Evolutionary conservation across 352 stramenopile genomes (phyloP), one percentile per base, ranked within the genome.

Genomic region (Pythium periplocum): DNA sequence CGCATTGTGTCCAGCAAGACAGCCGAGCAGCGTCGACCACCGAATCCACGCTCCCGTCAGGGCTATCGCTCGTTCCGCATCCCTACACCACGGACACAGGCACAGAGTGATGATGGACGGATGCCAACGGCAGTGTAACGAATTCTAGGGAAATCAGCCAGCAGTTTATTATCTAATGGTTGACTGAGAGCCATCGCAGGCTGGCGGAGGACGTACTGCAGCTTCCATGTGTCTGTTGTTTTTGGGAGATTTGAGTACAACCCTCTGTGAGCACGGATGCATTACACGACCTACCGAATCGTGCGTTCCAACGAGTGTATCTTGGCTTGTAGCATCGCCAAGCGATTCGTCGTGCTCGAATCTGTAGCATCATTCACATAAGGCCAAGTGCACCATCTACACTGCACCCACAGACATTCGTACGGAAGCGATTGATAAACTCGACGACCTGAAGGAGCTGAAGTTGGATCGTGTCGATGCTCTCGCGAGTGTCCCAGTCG

Each of bases 381-480:
- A 32, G 17, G 0, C 17, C 17, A 26, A 26, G 17, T 26, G 17
- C 17, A 26, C 17, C 17, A 26, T 26, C 17, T 26, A 26, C 17
- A 26, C 0, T 26, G 17, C 17, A 26, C 17, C 17, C 17, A 26
- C 17, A 26, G 17, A 26, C 39, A 9, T 42, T 34, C 71, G 57
- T 66, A 86, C 74, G 68, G 57, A 87, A 86, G 45, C 61, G 64
- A 53, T 86, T 86, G 56, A 87, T 66, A 53, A 75, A 79, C 45
- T 85, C 72, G 38, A 85, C 70, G 26, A 87, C 56, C 40, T 84
- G 64, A 12, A 83, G 55, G 45, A 87, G 61, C 48, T 82, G 67
- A 4, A 83, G 52, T 32, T 85, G 72, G 45, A 84, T 67, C 5
- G 55, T 47, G 35, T 83, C 72, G 33, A 78, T 69, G 43, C 68